Base-by-base conservation (phyloP, 805 yeast genomes). In the Sugiyamaella qingdaonensis region DNA sequence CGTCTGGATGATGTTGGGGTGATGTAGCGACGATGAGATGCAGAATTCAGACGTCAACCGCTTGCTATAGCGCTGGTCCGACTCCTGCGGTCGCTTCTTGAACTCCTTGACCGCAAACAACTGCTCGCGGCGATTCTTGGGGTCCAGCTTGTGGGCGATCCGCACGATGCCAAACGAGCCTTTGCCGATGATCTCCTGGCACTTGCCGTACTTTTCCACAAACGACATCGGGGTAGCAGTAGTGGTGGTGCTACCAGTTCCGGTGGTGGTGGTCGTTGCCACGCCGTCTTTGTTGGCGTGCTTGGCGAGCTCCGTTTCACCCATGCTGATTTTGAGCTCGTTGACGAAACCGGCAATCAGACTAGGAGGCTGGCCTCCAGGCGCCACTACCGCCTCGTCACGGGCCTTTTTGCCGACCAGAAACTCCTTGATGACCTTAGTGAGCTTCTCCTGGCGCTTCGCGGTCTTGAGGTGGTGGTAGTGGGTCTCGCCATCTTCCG, bases 131-230 rank as follows among this genome's bases (percentile, higher is more conserved):
- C 71, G 70, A 48, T 68, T 66, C 18, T 60, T 58, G 2, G 77
- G 71, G 52, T 75, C 76, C 13, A 66, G 59, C 61, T 77, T 78
- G 71, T 91, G 97, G 2, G 96, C 80, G 7, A 92, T 79, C 57
- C 96, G 75, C 16, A 91, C 97, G 46, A 88, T 88, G 27, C 98
- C 98, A 73, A 86, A 91, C 0, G 97, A 84, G 36, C 97, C 98
- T 51, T 86, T 78, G 24, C 98, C 98, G 58, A 92, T 80, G 42
- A 90, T 88, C 65, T 89, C 96, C 69, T 87, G 95, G 66, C 97
- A 88, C 54, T 85, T 78, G 43, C 98, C 98, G 68, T 92, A 91
- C 64, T 89, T 86, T 59, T 89, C 91, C n/a, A 82, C 86, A 70
- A 92, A 88, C n/a, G 89, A 78, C 41, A 80, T 65, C 16, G 74